Base-by-base conservation (phyloP, 2,329 filamentous ascomycete genomes). In the Aspergillus cejpii region DNA sequence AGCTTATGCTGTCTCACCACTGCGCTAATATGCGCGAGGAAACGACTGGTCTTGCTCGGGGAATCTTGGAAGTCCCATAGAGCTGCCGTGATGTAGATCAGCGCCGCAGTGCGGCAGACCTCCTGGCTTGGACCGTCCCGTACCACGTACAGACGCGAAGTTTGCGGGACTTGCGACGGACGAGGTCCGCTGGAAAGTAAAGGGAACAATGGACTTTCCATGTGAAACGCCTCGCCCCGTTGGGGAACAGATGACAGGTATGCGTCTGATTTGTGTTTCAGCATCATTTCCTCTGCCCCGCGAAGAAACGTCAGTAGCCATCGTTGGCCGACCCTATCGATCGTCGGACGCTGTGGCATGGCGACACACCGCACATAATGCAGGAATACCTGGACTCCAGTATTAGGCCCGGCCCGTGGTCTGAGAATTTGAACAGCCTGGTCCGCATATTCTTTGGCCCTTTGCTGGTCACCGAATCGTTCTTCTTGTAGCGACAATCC, bases 181-280 rank as follows among this genome's bases (percentile, higher is more conserved):
- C 59, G 63, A 8, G 67, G 68, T 6, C 67, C 67, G 44, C 61
- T 65, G n/a, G 67, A 68, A n/a, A 70, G 59, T 5, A 69, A 47
- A 11, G 62, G 56, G 40, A 68, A 68, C 6, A 70, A 52, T 14
- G 65, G 61, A 37, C 63, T 58, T 12, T 59, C 59, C 60, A 68
- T 68, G 34, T 64, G 55, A 31, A 70, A 70, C 0, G 57, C 54
- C 7, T 53, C 42, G 12, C 49, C 54, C 26, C 65, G 57, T 33
- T 59, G 54, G 4, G 65, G 65, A 15, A 59, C 56, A 12, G 56
- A 50, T 6, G 39, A 43, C 7, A 63, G 52, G 38, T 60, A 67
- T 12, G 54, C 40, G 2, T 51, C 43, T 11, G 54, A 46, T 34
- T 44, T 62, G 34, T 67, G 64, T 19, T 57, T 49, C 5, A 43